Evolutionary conservation across 208 protist genomes (phyloP).

Genomic region (Trypanosoma scelopori): DNA sequence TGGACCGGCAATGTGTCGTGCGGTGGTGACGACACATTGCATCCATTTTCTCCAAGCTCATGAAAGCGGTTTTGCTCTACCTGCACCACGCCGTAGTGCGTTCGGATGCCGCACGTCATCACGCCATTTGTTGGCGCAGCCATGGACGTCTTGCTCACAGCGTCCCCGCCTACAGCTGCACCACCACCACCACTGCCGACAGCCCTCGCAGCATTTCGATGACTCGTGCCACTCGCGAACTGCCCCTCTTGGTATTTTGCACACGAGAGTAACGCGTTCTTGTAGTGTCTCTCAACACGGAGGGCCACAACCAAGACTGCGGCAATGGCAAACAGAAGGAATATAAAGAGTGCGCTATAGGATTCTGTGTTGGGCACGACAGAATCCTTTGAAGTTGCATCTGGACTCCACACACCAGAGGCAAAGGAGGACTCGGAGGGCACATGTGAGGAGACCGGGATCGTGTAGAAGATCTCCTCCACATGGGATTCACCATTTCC

Average conservation of each 20-base stretch:
- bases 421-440: constrained; percentile 65
- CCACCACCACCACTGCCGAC: not conserved
- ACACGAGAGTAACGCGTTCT: constrained; percentile 59
- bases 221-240: constrained; percentile 27
- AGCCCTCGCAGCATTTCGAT: not conserved
- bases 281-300: constrained; percentile 74
- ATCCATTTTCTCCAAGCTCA: constrained; percentile 20
- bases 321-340: constrained; percentile 55
- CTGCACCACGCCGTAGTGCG: constrained; percentile 63
- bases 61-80: constrained; percentile 48
- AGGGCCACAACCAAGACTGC: constrained; percentile 49
- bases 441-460: constrained; percentile 62
- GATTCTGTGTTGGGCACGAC: constrained; percentile 40
- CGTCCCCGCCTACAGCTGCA: not conserved
- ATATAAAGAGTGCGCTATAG: constrained; percentile 59
- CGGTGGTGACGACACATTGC: too few species aligned
- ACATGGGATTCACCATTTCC: constrained; percentile 19
- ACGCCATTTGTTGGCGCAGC: not conserved
- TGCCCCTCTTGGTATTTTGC: constrained; percentile 62
- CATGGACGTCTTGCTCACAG: not conserved
- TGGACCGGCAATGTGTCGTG: too few species aligned
- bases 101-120: constrained; percentile 28
- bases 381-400: constrained; percentile 25
- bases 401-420: constrained; percentile 46
- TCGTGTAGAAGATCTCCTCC: constrained; percentile 58